Conservation (phyloP, 768 basidiomycete species). For the Kwoniella bestiolae region DNA sequence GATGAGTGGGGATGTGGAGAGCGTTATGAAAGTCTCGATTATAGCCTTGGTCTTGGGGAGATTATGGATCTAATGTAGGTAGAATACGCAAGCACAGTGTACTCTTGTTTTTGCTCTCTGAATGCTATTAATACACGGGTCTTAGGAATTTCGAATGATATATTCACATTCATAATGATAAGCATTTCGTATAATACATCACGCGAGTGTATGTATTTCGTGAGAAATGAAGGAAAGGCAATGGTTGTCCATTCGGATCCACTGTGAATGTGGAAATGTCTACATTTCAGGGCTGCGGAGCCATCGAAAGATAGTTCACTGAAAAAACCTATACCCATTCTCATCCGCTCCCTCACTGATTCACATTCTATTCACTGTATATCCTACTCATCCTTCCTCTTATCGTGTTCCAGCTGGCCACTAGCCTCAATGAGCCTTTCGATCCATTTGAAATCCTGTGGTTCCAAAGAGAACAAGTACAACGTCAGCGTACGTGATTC, state of each 20-base stretch:
- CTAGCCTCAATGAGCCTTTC: slow-evolving; percentile 32
- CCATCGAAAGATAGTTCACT: no score
- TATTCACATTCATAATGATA: neutral
- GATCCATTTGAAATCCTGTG: slow-evolving; percentile 42
- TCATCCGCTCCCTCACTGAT: no score
- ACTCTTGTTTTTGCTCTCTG: neutral
- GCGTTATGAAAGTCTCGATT: slow-evolving; percentile 1
- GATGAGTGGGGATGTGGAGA: neutral
- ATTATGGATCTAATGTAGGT: neutral
- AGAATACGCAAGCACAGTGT: neutral
- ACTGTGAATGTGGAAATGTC: no score
- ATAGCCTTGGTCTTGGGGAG: slow-evolving; percentile 3
- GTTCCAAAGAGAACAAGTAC: neutral
- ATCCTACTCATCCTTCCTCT: slow-evolving; percentile 21
- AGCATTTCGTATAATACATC: no score
- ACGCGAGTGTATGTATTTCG: no score
- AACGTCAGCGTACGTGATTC: neutral
- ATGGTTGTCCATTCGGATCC: no score
- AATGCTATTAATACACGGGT: neutral
- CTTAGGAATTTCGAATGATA: neutral
- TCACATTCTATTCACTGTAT: no score
- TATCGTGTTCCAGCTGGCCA: slow-evolving; percentile 39
- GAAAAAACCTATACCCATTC: no score
- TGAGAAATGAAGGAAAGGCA: no score
- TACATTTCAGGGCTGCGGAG: no score